Conservation (phyloP, 306 rosid genomes). For the Pyrus pyrifolia region DNA sequence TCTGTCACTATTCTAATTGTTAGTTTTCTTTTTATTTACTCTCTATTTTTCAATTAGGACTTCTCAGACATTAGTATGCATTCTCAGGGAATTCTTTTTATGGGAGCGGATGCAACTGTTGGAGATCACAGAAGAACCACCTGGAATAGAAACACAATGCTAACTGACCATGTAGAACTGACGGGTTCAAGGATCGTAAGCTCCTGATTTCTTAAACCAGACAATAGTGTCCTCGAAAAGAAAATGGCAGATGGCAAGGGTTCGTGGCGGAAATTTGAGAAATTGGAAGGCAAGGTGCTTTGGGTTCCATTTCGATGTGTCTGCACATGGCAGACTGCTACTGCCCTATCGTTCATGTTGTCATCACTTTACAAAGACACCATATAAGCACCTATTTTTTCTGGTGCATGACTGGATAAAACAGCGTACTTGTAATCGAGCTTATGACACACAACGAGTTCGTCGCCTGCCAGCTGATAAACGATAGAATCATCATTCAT, state of each 20-base stretch:
- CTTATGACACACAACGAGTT: not conserved
- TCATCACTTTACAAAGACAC: not conserved
- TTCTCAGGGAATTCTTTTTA: not conserved
- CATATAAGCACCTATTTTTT: not conserved
- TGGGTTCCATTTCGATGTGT: not conserved
- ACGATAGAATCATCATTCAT: too few relatives aligned
- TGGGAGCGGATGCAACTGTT: not conserved
- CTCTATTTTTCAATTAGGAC: not conserved
- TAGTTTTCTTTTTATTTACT: too few relatives aligned
- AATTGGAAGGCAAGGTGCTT: not conserved
- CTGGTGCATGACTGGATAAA: not conserved
- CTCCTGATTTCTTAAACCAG: not conserved
- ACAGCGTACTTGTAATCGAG: not conserved
- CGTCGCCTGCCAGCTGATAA: not conserved
- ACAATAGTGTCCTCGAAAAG: not conserved
- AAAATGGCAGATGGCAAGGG: not conserved
- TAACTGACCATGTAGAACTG: too few relatives aligned
- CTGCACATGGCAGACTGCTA: not conserved
- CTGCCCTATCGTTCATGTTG: not conserved
- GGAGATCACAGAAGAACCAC: not conserved
- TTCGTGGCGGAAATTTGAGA: not conserved
- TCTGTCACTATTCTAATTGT: too few relatives aligned
- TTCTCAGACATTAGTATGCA: not conserved
- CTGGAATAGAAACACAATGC: too few relatives aligned
- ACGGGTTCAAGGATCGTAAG: too few relatives aligned